These are phyloP conservation scores for Phalaenopsis equestris DNA, from an alignment of 106 monocot genomes.

Conservation along the genomic window DNA sequence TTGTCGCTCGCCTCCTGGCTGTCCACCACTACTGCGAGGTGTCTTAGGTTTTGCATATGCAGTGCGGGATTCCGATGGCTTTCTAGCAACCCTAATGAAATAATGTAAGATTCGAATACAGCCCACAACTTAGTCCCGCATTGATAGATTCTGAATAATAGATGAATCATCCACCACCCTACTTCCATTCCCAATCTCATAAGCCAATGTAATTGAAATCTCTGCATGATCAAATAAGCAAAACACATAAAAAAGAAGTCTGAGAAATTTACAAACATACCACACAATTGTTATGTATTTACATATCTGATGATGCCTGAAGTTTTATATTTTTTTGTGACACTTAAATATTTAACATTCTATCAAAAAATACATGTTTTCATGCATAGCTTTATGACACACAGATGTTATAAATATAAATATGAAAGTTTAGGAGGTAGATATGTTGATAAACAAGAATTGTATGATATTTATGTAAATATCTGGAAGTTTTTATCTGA, in stretches of 20 bases:
- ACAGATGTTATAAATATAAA: no score
- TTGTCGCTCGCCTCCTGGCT: constrained; percentile 62
- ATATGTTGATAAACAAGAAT: no score
- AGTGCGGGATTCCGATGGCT: constrained; percentile 37
- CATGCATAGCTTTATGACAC: no score
- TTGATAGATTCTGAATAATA: constrained; percentile 32
- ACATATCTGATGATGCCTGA: no score
- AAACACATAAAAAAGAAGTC: not conserved
- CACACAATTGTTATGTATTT: no score
- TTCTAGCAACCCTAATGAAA: constrained; percentile 45
- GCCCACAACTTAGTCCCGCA: constrained; percentile 27
- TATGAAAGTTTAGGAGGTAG: no score
- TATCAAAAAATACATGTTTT: no score
- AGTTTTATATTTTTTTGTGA: no score
- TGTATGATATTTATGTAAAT: no score
- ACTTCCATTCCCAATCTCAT: constrained; percentile 29
- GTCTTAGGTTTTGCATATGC: constrained; percentile 35
- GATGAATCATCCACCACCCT: constrained; percentile 52
- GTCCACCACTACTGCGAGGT: constrained; percentile 67
- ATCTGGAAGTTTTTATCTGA: not conserved
- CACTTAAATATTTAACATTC: no score
- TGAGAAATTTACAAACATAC: no score
- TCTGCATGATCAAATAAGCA: constrained; percentile 27
- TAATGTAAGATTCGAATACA: constrained; percentile 30
- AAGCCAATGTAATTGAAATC: constrained; percentile 13